Base-by-base conservation (phyloP, 2,329 filamentous ascomycete genomes). In the Periconia sp. region DNA sequence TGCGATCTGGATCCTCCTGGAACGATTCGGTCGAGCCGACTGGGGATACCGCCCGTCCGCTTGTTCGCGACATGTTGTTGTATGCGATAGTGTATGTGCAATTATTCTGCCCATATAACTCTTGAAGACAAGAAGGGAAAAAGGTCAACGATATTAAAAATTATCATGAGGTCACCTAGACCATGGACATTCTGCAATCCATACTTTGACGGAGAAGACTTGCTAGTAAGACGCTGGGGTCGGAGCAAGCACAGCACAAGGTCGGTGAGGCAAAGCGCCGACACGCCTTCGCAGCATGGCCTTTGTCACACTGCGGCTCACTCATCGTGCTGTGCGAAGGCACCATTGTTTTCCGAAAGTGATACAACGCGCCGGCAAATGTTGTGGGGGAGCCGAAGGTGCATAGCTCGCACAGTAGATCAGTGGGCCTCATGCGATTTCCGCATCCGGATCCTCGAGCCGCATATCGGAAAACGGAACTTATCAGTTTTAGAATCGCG, bases 301-400 rank as follows among this genome's bases (percentile, higher is more conserved):
- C 25, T 13, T 28, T 12, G 4, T 12, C 25, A 5, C 5, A 11
- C 15, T 12, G 12, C 25, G 25, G 25, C 25, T 12, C 5, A 28
- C 12, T 28, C 25, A 13, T n/a, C 25, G 11, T 28, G 25, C 15
- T 11, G 25, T 29, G 11, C 35, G 31, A 28, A 18, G 19, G 33
- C 2, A 30, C 36, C 24, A 36, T 35, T 29, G 29, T 36, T 10
- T n/a, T 13, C 23, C n/a, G 23, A 15, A 13, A 24, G 29, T 39
- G 23, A 21, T 19, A 40, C 26, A 36, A 36, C 43, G 40, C 24
- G n/a, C 26, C 37, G 36, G 43, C 31, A 34, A 46, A 25, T 19
- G 3, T 7, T n/a, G 21, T 17, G 23, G 43, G 43, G 37, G 43
- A 46, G 43, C 43, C 43, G 43, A 28, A 26, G 43, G 5, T 12